Evolutionary conservation across 129 eudicot genomes (phyloP).

Genomic region (Tanacetum coccineum): DNA sequence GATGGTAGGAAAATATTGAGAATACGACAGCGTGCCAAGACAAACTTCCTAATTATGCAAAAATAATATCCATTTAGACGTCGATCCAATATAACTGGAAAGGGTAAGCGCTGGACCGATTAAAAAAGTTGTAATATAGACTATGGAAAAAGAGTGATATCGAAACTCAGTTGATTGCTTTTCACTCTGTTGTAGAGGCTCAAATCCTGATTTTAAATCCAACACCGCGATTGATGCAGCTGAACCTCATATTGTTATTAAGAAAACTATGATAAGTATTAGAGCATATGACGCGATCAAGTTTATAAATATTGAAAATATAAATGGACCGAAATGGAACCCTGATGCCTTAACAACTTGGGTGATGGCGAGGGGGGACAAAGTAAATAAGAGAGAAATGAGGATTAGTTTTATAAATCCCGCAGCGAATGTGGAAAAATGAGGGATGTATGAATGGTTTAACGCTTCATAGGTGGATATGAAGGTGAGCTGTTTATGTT

Average conservation of each 20-base stretch:
- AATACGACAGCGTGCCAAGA: too few relatives aligned
- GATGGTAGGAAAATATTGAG: too few relatives aligned
- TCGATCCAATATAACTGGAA: background rate
- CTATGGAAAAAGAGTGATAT: background rate
- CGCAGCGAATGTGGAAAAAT: conserved; percentile 4
- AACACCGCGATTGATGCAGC: conserved; percentile 13
- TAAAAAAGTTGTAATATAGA: background rate
- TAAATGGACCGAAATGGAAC: background rate
- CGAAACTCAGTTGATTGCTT: conserved; percentile 13
- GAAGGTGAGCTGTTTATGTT: conserved; percentile 18
- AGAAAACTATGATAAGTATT: background rate
- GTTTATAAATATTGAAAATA: background rate
- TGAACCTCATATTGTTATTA: conserved; percentile 14
- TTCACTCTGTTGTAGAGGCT: conserved; percentile 18
- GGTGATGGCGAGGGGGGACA: background rate
- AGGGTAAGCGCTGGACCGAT: background rate
- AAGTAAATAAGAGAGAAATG: background rate
- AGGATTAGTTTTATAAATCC: conserved; percentile 4
- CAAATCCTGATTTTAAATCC: conserved; percentile 24
- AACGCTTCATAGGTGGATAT: conserved; percentile 21
- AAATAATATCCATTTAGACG: background rate
- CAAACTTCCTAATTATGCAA: too few relatives aligned
- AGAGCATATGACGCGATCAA: background rate
- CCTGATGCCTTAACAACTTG: conserved; percentile 4
- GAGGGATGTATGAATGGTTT: background rate